Percentiles rank a stretch among this genome's conserved stretches.
Evolutionary conservation across 176 grass and related monocot genomes (phyloP).

Genomic region (Raddia guianensis): DNA sequence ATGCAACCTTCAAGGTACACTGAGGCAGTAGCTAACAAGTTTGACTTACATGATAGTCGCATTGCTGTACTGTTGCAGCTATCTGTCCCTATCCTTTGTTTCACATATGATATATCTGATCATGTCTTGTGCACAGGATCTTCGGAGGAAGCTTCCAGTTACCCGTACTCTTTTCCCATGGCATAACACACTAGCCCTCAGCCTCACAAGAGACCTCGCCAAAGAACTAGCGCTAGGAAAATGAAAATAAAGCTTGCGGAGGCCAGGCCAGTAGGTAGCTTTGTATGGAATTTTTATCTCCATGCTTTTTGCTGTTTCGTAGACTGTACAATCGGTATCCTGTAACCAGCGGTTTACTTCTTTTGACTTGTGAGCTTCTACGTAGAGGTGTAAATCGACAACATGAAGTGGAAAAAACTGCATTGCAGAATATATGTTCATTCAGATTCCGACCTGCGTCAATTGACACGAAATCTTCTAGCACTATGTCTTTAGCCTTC

Average conservation of each 20-base stretch:
- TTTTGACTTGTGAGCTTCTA: slow-evolving; percentile 14
- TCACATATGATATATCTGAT: neutral
- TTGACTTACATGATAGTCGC: neutral
- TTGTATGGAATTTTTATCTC: slow-evolving; percentile 38
- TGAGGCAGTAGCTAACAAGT: neutral
- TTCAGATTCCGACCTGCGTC: neutral
- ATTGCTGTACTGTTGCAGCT: neutral
- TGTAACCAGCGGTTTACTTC: slow-evolving; percentile 35
- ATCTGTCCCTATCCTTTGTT: slow-evolving; percentile 1
- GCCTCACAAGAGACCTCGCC: slow-evolving; percentile 73
- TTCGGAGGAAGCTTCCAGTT: slow-evolving; percentile 94
- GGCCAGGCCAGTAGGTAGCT: slow-evolving; percentile 18
- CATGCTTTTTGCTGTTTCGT: slow-evolving; percentile 39
- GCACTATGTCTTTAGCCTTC: neutral
- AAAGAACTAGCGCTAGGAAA: slow-evolving; percentile 93
- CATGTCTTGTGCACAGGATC: slow-evolving; percentile 60
- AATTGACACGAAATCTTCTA: neutral
- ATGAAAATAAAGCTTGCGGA: slow-evolving; percentile 59
- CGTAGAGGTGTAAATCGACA: slow-evolving; percentile 45
- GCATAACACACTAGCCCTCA: slow-evolving; percentile 84
- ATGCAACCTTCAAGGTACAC: slow-evolving; percentile 95
- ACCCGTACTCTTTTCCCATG: slow-evolving; percentile 95
- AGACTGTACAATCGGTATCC: slow-evolving; percentile 33
- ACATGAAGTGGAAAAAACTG: slow-evolving; percentile 4
- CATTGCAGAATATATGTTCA: slow-evolving; percentile 23